Conservation (phyloP, 192 early-diverging fungal genomes). For the Funneliformis geosporum region DNA sequence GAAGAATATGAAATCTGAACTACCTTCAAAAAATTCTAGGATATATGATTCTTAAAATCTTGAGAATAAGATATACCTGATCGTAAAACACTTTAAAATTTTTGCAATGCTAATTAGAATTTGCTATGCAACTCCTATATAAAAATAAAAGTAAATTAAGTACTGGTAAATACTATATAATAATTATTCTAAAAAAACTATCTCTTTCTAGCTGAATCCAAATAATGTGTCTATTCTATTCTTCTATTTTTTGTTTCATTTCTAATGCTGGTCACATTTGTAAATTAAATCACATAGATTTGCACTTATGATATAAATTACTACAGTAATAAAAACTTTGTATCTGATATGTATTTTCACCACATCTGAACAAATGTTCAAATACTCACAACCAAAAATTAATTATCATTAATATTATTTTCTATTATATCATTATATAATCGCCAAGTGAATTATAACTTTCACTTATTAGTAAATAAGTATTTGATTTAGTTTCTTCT, state of each 20-base stretch:
- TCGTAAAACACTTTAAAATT: background rate
- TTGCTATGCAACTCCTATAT: background rate
- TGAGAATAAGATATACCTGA: background rate
- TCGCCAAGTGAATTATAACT: background rate
- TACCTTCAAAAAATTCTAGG: background rate
- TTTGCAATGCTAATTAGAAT: background rate
- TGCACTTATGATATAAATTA: background rate
- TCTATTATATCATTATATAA: background rate
- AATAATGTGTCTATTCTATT: background rate
- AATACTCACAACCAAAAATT: background rate
- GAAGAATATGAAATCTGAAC: background rate
- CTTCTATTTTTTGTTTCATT: background rate
- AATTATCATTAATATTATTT: background rate
- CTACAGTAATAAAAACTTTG: background rate
- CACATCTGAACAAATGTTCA: background rate
- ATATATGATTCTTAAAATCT: background rate
- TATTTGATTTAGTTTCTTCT: background rate
- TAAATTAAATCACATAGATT: background rate
- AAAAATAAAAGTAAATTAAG: background rate
- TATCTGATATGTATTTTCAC: background rate
- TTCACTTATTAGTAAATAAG: background rate
- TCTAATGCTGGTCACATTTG: background rate
- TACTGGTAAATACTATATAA: no score
- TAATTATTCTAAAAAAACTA: background rate
- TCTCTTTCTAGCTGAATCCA: background rate